Conservation (phyloP, 2,329 filamentous ascomycete species). For the Endoconidiophora polonica region DNA sequence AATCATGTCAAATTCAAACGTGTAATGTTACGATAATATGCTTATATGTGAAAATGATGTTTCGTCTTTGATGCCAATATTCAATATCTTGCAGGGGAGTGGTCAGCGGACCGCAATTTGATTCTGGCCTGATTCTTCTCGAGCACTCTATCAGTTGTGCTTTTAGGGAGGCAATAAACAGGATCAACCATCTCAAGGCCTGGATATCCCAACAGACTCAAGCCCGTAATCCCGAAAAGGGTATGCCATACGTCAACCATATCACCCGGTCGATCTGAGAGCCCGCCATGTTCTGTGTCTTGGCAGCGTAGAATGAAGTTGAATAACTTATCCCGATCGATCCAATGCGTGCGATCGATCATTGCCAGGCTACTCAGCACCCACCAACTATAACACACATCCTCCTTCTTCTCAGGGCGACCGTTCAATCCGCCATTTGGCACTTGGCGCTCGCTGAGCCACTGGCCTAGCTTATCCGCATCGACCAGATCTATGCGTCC, state of each 20-base stretch:
- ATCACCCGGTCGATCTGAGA: slow-evolving; percentile 80
- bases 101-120: too few relatives aligned
- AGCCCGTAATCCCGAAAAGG: slow-evolving; percentile 68
- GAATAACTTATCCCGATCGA: slow-evolving; percentile 64
- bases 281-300: slow-evolving; percentile 66
- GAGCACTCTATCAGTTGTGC: slow-evolving; percentile 39
- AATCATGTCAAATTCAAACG: too few relatives aligned
- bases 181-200: slow-evolving; percentile 71
- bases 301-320: slow-evolving; percentile 78
- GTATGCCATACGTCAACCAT: slow-evolving; percentile 98
- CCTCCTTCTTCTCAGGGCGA: slow-evolving; percentile 83
- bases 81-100: too few relatives aligned
- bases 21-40: too few relatives aligned
- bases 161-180: slow-evolving; percentile 68
- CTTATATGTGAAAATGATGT: too few relatives aligned
- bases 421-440: slow-evolving; percentile 82
- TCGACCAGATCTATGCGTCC: slow-evolving; percentile 68
- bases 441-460: slow-evolving; percentile 87
- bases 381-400: slow-evolving; percentile 99
- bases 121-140: background rate
- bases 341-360: slow-evolving; percentile 80
- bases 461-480: slow-evolving; percentile 64
- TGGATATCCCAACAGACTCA: slow-evolving; percentile 67
- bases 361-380: slow-evolving; percentile 83
- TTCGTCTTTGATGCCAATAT: too few relatives aligned